Percentiles rank a stretch among this genome's conserved stretches.
phyloP scores from a whole-genome alignment of 2,329 filamentous ascomycete species.

The Delphinella strobiligena region DNA sequence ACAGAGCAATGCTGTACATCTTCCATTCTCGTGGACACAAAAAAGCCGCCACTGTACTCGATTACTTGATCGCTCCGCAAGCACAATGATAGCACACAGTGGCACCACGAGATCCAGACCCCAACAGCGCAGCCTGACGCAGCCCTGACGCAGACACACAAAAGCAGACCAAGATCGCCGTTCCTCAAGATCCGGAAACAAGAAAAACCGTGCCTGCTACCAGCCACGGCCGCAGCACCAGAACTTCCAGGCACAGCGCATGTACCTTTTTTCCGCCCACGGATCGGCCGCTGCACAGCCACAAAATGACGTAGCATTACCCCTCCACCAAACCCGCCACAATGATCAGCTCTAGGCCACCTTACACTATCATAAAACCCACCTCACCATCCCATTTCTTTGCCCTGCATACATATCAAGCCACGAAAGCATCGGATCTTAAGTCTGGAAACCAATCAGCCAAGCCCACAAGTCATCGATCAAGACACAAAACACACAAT shows the following conservation, averaged over 20 bases:
- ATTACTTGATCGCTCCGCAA: too few species aligned
- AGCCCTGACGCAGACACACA: too few species aligned
- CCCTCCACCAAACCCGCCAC: not conserved
- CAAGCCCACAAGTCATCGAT: not conserved
- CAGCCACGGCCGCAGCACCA: not conserved
- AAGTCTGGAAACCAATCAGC: not conserved
- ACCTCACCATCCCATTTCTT: not conserved
- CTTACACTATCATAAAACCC: not conserved
- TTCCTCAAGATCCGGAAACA: too few species aligned
- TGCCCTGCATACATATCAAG: not conserved
- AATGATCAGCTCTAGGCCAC: not conserved
- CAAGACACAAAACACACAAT: not conserved
- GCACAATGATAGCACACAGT: too few species aligned
- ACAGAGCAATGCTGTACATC: too few species aligned
- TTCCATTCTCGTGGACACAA: too few species aligned
- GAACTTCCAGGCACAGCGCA: too few species aligned
- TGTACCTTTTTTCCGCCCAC: too few species aligned
- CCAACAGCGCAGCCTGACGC: too few species aligned
- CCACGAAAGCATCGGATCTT: not conserved
- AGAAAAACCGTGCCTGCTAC: not conserved
- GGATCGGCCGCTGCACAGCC: not conserved
- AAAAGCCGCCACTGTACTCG: too few species aligned
- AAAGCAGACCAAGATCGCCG: too few species aligned
- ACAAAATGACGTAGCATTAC: not conserved
- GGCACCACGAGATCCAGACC: too few species aligned